Base-by-base conservation (phyloP, 164 flowering plant species). In the Buxus sempervirens region DNA sequence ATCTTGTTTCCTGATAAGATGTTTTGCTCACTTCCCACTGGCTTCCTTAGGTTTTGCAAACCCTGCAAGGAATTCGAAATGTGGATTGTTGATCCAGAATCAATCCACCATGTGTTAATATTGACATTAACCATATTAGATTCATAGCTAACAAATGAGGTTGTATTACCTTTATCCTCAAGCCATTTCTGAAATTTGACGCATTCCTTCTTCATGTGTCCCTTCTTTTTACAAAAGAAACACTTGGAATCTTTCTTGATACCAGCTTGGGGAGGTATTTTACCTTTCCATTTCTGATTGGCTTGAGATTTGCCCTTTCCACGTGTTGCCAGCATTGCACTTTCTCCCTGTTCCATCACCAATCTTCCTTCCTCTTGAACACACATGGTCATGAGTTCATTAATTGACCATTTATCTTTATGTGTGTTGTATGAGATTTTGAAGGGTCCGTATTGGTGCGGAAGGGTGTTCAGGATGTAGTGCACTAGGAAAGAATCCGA, bases 91-190 rank as follows among this genome's bases (percentile, higher is more conserved):
- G 60, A 25, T 59, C 58, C 65, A 69, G 72, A 69, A 53, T 69
- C 72, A 61, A 62, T 64, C 68, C 63, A 71, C 55, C 73, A 64
- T 58, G 68, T 71, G 58, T 71, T 71, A 71, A 41, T 15, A 64
- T 42, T 41, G 58, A 58, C 57, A 57, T 71, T 38, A 71, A 48
- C 27, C 27, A 64, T 64, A 64, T 64, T 58, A 58, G 68, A 64
- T 64, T 71, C 73, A 64, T 71, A 61, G 62, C 51, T 41, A 56
- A 70, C 64, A 57, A 71, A 21, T 1, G 64, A 55, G 53, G 42
- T 24, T 0, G 25, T 9, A 2, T 25, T 71, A 64, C 63, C 62
- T 67, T 67, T 72, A 15, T 67, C 53, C 38, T 19, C 54, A 55
- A 71, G 64, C 74, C 69, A 71, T 41, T 48, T 28, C 64, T 71